Conservation (phyloP, 192 early-diverging fungal genomes). For the Radiomyces spectabilis region DNA sequence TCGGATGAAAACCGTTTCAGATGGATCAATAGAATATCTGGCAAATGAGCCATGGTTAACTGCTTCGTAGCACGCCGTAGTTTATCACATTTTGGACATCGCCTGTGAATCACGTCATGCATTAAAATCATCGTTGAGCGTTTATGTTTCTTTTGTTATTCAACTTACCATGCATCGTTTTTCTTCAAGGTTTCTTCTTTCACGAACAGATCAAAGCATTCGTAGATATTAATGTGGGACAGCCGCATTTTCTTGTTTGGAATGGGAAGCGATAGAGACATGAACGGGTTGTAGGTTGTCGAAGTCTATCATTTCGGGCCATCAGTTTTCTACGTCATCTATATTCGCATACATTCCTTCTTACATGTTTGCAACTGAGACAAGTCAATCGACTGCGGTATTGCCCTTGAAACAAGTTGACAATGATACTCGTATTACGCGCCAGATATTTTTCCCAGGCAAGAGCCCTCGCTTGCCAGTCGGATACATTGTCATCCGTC, state of each 20-base stretch:
- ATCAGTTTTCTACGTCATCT: too few relatives aligned
- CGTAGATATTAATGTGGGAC: constrained; percentile 59
- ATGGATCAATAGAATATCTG: constrained; percentile 87
- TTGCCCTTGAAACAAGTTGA: constrained; percentile 87
- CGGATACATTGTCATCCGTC: constrained; percentile 59
- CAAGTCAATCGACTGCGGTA: constrained; percentile 62
- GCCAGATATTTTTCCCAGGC: constrained; percentile 72
- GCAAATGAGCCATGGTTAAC: constrained; percentile 73
- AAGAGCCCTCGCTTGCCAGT: constrained; percentile 46
- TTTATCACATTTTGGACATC: constrained; percentile 77
- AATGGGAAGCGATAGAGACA: constrained; percentile 87
- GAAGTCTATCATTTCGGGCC: too few relatives aligned
- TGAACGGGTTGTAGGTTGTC: constrained; percentile 86
- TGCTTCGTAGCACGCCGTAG: constrained; percentile 74
- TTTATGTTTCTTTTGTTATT: too few relatives aligned
- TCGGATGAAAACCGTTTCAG: constrained; percentile 90
- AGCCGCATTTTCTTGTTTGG: constrained; percentile 42
- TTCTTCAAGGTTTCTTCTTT: constrained; percentile 84
- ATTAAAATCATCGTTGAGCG: too few relatives aligned
- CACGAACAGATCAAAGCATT: constrained; percentile 83
- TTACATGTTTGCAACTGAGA: constrained; percentile 54
- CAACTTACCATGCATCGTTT: constrained; percentile 78
- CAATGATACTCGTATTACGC: constrained; percentile 77
- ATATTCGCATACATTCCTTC: too few relatives aligned
- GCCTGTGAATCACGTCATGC: constrained; percentile 10